These are phyloP conservation scores for Solanum medicagineum DNA, from an alignment of 257 asterid genomes.

Conservation along the genomic window DNA sequence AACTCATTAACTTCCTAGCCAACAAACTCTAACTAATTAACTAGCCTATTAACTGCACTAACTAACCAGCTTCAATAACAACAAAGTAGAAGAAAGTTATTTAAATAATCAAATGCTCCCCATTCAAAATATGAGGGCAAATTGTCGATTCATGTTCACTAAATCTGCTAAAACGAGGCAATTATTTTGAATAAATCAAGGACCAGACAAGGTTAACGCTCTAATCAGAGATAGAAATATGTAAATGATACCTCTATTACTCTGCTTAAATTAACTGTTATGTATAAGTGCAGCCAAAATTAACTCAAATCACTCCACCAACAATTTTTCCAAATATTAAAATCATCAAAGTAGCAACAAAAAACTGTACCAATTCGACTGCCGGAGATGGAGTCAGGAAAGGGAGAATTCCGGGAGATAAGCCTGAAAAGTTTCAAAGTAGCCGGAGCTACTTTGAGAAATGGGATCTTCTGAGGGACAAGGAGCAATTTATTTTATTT, in stretches of 20 bases:
- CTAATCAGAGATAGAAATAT: not conserved
- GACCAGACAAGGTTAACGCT: not conserved
- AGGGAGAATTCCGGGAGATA: not conserved
- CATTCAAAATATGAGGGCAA: not conserved
- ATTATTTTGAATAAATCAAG: not conserved
- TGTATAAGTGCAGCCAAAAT: no score
- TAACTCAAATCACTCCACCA: not conserved
- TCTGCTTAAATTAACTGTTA: not conserved
- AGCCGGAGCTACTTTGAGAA: not conserved
- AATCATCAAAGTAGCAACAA: not conserved
- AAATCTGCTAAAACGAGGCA: not conserved
- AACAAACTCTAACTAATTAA: no score
- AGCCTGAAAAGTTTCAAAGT: not conserved
- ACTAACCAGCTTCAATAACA: no score
- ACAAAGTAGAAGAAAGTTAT: not conserved
- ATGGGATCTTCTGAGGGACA: not conserved
- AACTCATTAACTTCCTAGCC: no score
- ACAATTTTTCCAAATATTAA: not conserved
- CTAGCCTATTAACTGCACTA: no score
- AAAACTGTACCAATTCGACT: not conserved
- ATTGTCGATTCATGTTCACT: not conserved
- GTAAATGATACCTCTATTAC: not conserved
- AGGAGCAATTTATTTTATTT: no score
- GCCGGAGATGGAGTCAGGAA: not conserved
- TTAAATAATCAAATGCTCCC: not conserved